Conservation (phyloP, 108 stramenopile species). For the Epipyxis sp. region DNA sequence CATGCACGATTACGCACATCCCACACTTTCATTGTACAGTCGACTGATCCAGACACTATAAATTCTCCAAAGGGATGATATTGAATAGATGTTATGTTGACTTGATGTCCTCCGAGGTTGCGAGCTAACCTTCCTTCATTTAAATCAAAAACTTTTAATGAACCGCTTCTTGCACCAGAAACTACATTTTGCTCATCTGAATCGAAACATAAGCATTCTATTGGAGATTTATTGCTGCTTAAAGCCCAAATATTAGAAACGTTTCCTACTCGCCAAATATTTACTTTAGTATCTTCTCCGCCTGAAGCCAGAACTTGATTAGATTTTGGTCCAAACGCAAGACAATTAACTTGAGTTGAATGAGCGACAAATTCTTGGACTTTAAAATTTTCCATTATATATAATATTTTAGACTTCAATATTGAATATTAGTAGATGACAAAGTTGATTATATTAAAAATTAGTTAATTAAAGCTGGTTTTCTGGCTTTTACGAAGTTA, state of each 20-base stretch:
- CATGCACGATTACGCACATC: constrained; percentile 39
- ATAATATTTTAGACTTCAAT: neutral
- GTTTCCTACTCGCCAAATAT: constrained; percentile 39
- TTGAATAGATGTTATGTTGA: constrained; percentile 5
- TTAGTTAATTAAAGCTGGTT: too few relatives aligned
- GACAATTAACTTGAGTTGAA: constrained; percentile 29
- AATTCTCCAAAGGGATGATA: constrained; percentile 48
- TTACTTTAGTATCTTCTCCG: constrained; percentile 38
- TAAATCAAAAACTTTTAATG: constrained; percentile 39
- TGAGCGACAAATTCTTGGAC: constrained; percentile 32
- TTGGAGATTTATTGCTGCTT: constrained; percentile 9
- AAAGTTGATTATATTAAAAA: too few relatives aligned
- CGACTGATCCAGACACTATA: constrained; percentile 32
- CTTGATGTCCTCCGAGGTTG: constrained; percentile 31
- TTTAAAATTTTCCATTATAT: neutral
- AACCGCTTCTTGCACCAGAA: constrained; percentile 29
- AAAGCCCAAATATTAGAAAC: constrained; percentile 28
- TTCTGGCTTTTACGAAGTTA: too few relatives aligned
- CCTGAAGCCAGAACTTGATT: constrained; percentile 37
- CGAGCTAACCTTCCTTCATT: constrained; percentile 31
- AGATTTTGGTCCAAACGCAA: constrained; percentile 9
- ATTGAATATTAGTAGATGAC: too few relatives aligned
- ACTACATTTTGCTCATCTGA: constrained; percentile 4
- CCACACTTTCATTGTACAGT: constrained; percentile 41
- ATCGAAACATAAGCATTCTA: constrained; percentile 37